Percentiles rank a stretch among this genome's conserved stretches.
Conservation (phyloP, 2,329 filamentous ascomycete species). For the Alternaria gansuensis region DNA sequence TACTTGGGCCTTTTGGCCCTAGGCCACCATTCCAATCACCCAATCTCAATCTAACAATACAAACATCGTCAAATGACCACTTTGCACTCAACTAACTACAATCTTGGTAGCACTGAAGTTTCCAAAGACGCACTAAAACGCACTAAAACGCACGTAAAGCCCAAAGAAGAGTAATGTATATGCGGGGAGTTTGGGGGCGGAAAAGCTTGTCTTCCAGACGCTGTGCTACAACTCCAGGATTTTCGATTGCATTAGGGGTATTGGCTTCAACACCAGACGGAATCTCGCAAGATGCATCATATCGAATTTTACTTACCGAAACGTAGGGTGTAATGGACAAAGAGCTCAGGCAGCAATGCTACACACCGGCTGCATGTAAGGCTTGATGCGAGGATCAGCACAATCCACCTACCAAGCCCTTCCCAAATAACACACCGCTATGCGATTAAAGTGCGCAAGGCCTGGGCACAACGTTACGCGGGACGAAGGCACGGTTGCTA, state of each 20-base stretch:
- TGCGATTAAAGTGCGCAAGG: neutral
- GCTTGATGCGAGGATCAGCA: neutral
- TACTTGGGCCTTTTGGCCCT: neutral
- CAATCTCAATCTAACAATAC: neutral
- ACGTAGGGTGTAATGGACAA: neutral
- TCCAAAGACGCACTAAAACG: neutral
- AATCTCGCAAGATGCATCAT: neutral
- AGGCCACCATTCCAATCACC: neutral
- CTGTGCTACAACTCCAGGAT: slow-evolving; percentile 9
- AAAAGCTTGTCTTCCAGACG: slow-evolving; percentile 24
- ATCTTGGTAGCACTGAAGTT: slow-evolving; percentile 2
- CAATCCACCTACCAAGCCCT: neutral
- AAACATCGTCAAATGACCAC: neutral
- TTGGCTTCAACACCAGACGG: neutral
- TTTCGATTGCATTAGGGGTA: neutral
- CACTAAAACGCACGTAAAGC: slow-evolving; percentile 18
- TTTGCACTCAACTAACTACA: neutral
- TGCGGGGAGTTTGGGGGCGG: slow-evolving; percentile 32
- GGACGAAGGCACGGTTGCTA: slow-evolving; percentile 3
- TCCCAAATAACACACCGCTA: neutral
- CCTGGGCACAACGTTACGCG: slow-evolving; percentile 1
- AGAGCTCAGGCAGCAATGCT: neutral
- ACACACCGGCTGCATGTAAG: slow-evolving; percentile 2
- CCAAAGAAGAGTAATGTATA: slow-evolving; percentile 14
- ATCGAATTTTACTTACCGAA: neutral